These are phyloP conservation scores for Lolium multiflorum DNA, from an alignment of 176 grass and related monocot species.

Conservation along the genomic window DNA sequence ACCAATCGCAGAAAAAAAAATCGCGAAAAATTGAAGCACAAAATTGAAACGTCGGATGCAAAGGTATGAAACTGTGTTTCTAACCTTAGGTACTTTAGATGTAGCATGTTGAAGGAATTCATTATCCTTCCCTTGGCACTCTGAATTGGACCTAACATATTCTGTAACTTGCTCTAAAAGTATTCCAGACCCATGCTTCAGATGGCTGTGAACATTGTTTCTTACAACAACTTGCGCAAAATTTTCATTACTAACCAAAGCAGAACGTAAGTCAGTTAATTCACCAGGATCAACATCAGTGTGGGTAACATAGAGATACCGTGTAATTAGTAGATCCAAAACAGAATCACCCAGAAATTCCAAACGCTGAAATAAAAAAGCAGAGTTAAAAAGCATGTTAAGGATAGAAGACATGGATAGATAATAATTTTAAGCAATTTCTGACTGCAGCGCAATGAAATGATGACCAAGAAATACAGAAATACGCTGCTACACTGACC, in stretches of 20 bases:
- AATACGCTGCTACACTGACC: constrained; percentile 49
- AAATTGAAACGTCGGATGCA: background rate
- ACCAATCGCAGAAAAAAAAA: constrained; percentile 24
- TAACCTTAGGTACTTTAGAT: constrained; percentile 86
- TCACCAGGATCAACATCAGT: constrained; percentile 85
- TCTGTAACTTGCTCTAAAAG: constrained; percentile 83
- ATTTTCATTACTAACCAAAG: constrained; percentile 91
- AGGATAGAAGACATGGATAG: constrained; percentile 5
- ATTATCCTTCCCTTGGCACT: constrained; percentile 45
- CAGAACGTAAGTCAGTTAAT: constrained; percentile 83
- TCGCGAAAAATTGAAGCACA: too few species aligned
- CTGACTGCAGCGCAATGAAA: constrained; percentile 15
- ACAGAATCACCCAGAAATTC: constrained; percentile 98
- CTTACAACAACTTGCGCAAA: constrained; percentile 83
- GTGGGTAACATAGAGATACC: constrained; percentile 70
- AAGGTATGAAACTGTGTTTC: constrained; percentile 32
- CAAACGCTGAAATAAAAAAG: constrained; percentile 69
- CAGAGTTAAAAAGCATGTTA: constrained; percentile 23
- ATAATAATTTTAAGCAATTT: constrained; percentile 10
- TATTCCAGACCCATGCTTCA: constrained; percentile 88
- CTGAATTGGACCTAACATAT: constrained; percentile 61
- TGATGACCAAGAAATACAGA: constrained; percentile 30
- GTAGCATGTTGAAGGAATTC: constrained; percentile 50
- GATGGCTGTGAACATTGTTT: constrained; percentile 74
- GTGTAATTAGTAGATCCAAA: constrained; percentile 87